phyloP scores from a whole-genome alignment of 208 protist genomes.

The Acanthamoeba triangularis region DNA sequence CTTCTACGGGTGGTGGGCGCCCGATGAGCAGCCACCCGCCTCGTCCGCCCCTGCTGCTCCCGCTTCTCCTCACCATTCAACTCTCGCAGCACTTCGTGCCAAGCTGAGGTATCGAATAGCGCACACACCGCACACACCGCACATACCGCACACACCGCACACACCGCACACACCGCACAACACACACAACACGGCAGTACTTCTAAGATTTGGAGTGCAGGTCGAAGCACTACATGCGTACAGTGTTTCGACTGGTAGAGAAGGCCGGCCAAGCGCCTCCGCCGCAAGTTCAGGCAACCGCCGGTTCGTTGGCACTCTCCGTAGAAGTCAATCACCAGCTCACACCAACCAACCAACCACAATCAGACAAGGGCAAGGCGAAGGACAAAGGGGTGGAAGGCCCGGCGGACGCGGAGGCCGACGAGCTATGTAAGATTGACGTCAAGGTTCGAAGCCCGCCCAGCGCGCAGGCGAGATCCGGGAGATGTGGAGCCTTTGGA shows the following conservation, averaged over 20 bases:
- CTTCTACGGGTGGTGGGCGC: slow-evolving; percentile 23
- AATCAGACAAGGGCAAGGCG: neutral
- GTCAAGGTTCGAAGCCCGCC: neutral
- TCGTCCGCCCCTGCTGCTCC: neutral
- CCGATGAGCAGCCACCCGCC: neutral
- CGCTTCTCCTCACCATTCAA: neutral
- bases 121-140: neutral
- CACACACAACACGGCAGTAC: neutral
- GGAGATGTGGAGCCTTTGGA: neutral
- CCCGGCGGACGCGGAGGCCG: neutral
- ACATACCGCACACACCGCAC: neutral
- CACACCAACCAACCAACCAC: neutral
- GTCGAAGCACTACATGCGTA: slow-evolving; percentile 15
- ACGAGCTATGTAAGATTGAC: neutral
- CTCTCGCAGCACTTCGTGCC: neutral
- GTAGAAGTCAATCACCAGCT: too few species aligned
- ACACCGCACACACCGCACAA: too few species aligned
- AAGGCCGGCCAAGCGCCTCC: neutral
- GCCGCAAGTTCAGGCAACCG: neutral
- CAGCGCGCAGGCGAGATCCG: too few species aligned
- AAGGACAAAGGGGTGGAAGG: neutral
- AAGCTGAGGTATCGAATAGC: neutral
- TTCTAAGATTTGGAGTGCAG: neutral
- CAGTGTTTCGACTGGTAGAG: neutral
- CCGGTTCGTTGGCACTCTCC: neutral